These are phyloP conservation scores for Sanchytrium tribonematis DNA, from an alignment of 371 early-diverging fungal species.

Conservation along the genomic window DNA sequence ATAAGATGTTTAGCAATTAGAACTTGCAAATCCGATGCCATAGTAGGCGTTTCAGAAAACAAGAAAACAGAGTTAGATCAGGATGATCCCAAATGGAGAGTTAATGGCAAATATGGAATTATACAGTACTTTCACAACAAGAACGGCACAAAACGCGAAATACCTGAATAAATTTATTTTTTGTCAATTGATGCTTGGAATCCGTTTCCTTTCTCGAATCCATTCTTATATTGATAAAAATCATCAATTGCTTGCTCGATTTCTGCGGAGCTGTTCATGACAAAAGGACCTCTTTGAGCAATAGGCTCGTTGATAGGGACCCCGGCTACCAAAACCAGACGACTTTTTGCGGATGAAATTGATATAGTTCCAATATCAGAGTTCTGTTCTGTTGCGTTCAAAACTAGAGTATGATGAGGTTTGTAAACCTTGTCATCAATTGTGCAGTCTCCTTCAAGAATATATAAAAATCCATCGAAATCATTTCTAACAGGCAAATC, in stretches of 20 bases:
- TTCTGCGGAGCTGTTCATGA: slow-evolving; percentile 24
- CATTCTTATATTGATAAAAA: slow-evolving; percentile 19
- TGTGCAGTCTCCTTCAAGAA: slow-evolving; percentile 23
- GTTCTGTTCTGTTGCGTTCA: slow-evolving; percentile 7
- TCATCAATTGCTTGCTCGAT: slow-evolving; percentile 23
- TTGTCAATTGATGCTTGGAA: background rate
- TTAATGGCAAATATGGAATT: background rate
- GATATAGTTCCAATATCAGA: background rate
- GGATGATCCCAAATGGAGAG: background rate
- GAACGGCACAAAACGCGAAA: too few relatives aligned
- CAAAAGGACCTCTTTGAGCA: slow-evolving; percentile 29
- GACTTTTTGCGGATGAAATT: slow-evolving; percentile 6
- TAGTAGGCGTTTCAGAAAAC: background rate
- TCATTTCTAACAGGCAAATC: slow-evolving; percentile 20
- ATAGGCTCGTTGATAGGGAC: slow-evolving; percentile 19
- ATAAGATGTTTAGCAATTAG: background rate
- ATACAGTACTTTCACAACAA: background rate
- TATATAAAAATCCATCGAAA: slow-evolving; percentile 34
- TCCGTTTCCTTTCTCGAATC: slow-evolving; percentile 19
- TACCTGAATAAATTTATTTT: background rate
- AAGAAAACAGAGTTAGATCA: background rate
- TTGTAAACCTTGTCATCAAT: slow-evolving; percentile 10
- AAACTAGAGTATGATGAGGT: slow-evolving; percentile 10
- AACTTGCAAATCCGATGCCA: background rate
- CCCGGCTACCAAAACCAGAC: slow-evolving; percentile 14